phyloP scores from a whole-genome alignment of 148 eudicot genomes.

The Diospyros kaki region DNA sequence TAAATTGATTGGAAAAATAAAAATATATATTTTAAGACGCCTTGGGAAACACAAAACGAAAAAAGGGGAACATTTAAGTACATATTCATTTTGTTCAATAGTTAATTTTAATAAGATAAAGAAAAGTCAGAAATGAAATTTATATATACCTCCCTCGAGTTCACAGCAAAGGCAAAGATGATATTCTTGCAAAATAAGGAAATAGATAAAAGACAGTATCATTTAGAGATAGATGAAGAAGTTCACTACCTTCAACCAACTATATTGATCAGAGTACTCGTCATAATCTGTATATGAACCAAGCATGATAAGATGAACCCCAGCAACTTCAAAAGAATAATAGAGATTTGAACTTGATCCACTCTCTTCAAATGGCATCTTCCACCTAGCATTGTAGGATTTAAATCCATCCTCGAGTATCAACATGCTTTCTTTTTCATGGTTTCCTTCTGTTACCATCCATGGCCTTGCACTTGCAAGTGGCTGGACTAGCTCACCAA shows the following conservation, averaged over 20 bases:
- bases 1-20: background rate
- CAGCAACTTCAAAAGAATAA: constrained; percentile 93
- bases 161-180: background rate
- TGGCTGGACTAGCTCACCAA: constrained; percentile 86
- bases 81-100: too few species aligned
- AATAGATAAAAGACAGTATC: background rate
- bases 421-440: constrained; percentile 73
- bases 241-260: constrained; percentile 76
- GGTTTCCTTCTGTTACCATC: constrained; percentile 99
- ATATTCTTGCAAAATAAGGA: background rate
- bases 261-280: constrained; percentile 73
- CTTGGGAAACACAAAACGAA: background rate
- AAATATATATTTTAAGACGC: background rate
- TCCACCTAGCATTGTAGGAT: constrained; percentile 94
- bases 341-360: constrained; percentile 86
- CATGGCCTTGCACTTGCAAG: constrained; percentile 93
- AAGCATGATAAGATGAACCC: constrained; percentile 84
- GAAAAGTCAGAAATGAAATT: background rate
- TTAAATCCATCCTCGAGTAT: constrained; percentile 55
- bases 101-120: background rate
- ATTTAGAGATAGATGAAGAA: background rate
- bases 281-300: constrained; percentile 90
- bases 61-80: too few species aligned
- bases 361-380: constrained; percentile 94
- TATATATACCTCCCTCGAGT: background rate